These are phyloP conservation scores for Gigaspora rosea DNA, from an alignment of 192 early-diverging fungal genomes.

Conservation along the genomic window DNA sequence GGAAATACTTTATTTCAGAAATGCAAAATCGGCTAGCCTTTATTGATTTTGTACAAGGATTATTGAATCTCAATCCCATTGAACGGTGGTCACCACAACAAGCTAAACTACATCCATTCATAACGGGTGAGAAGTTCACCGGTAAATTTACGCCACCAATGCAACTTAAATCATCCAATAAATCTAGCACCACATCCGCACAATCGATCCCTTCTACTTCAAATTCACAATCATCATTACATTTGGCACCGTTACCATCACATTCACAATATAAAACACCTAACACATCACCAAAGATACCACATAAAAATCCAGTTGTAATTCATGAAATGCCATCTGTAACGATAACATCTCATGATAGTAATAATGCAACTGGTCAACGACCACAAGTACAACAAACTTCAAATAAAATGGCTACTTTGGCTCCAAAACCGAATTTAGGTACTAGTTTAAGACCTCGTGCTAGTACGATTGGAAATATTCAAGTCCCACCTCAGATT, in stretches of 20 bases:
- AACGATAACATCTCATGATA: neutral
- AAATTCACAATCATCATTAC: conserved; percentile 5
- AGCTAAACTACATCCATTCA: conserved; percentile 93
- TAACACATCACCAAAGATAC: conserved; percentile 11
- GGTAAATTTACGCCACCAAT: conserved; percentile 70
- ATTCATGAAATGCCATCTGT: conserved; percentile 4
- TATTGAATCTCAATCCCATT: conserved; percentile 89
- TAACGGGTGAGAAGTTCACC: conserved; percentile 81
- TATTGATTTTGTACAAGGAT: conserved; percentile 88
- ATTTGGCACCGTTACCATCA: conserved; percentile 21
- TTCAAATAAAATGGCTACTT: conserved; percentile 4
- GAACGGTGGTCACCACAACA: conserved; percentile 96
- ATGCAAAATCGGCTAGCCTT: conserved; percentile 73
- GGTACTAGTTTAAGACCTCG: conserved; percentile 34
- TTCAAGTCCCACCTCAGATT: conserved; percentile 41
- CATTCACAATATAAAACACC: conserved; percentile 22
- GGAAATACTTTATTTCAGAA: conserved; percentile 48
- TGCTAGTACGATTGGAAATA: conserved; percentile 47
- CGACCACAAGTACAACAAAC: neutral
- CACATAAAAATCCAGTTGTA: neutral
- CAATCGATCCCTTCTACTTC: neutral
- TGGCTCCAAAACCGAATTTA: conserved; percentile 1
- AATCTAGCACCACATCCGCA: neutral
- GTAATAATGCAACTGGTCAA: neutral
- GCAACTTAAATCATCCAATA: conserved; percentile 28